Conservation (phyloP, 1,284 basidiomycete genomes). For the Malassezia restricta region DNA sequence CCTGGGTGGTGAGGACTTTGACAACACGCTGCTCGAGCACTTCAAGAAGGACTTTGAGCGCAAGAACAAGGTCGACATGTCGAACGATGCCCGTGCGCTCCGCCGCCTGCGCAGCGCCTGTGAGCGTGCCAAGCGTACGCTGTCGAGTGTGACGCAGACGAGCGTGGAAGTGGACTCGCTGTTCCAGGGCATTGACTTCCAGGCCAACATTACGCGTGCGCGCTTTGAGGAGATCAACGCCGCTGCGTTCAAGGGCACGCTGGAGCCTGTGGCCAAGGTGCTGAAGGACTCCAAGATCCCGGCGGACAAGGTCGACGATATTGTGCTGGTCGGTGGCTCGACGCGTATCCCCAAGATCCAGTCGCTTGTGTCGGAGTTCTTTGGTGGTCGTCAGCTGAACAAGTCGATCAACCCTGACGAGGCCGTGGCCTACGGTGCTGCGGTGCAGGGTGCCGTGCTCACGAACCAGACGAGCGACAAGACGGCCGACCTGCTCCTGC, state of each 20-base stretch:
- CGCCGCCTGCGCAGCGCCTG: constrained; percentile 89
- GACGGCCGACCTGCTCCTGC: constrained; percentile 45
- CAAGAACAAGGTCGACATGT: constrained; percentile 73
- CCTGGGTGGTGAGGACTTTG: constrained; percentile 83
- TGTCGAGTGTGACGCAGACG: constrained; percentile 94
- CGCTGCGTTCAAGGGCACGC: constrained; percentile 80
- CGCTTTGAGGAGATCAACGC: constrained; percentile 99
- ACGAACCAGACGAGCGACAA: constrained; percentile 47
- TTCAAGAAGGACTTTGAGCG: constrained; percentile 61
- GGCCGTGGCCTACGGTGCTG: constrained; percentile 49
- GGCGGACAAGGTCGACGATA: constrained; percentile 94
- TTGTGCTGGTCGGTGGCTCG: constrained; percentile 97
- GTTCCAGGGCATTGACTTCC: constrained; percentile 60
- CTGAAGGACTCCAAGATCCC: constrained; percentile 97
- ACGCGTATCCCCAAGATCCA: constrained; percentile 99
- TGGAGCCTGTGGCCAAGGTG: constrained; percentile 97
- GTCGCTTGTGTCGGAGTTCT: constrained; percentile 92
- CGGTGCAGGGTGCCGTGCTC: constrained; percentile 45
- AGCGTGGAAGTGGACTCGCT: constrained; percentile 98
- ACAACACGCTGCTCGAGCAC: constrained; percentile 89
- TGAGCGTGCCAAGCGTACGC: constrained; percentile 97
- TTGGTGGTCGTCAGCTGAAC: constrained; percentile 92
- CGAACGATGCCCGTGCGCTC: constrained; percentile 85
- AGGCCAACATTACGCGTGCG: constrained; percentile 55
- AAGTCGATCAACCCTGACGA: constrained; percentile 61